Base-by-base conservation (phyloP, 805 yeast species). In the Yamadazyma ubonensis region DNA sequence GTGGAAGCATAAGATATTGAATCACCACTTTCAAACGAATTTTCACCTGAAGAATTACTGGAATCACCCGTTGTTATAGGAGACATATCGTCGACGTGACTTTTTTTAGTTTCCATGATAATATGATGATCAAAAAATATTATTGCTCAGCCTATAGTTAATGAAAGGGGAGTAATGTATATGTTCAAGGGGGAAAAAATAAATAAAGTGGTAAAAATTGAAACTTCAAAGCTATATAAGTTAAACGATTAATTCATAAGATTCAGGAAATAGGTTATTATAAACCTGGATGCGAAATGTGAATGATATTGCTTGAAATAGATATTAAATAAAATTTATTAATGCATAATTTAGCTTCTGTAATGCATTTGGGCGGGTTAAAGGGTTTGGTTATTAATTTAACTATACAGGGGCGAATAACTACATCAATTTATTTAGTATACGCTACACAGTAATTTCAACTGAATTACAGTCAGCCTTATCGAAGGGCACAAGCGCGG, bases 21-120 rank as follows among this genome's bases (percentile, higher is more conserved):
- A 32, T n/a, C 26, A 11, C 42, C 48, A 18, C 42, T 34, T 28
- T 30, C 43, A 17, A 23, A 20, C 6, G 46, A 18, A 6, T 18
- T 16, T 21, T 20, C 27, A 8, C 35, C 19, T 27, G 27, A 12
- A 4, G 35, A 16, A 12, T 21, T 21, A 20, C 20, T 18, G 12
- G 27, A 17, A n/a, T 20, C 35, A 14, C 27, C 35, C 9, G 35
- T 32, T 10, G 26, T 12, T 23, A 23, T 23, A 23, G 26, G 26
- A 23, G 26, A 10, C 26, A 23, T 23, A 12, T 23, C 26, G 9
- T 23, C 26, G 26, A 5, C 12, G n/a, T 23, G 26, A 23, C 26
- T 23, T 23, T 23, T 23, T 23, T 23, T 23, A 10, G 26, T 30
- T 19, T 30, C 33, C 33, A 30, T 30, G 6, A 16, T 30, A 15